Conservation (phyloP, 805 yeast genomes). For the Vanderwaltozyma polyspora region DNA sequence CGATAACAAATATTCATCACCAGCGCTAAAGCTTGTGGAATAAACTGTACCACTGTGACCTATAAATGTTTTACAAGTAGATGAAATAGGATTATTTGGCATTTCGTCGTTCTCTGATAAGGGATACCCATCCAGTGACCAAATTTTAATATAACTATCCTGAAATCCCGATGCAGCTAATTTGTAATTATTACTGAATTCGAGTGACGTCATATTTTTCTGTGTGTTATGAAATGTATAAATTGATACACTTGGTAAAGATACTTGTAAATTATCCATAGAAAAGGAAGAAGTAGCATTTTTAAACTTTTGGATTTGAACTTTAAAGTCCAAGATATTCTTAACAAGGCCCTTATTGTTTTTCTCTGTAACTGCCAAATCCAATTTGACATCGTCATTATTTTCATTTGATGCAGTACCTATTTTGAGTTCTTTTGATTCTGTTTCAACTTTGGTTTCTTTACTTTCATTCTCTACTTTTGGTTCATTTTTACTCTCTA, state of each 20-base stretch:
- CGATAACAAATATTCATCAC: constrained; percentile 66
- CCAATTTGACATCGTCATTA: not conserved
- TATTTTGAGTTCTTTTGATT: too few species aligned
- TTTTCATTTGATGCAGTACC: not conserved
- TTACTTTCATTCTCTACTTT: not conserved
- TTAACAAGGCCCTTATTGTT: constrained; percentile 22
- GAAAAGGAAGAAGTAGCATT: constrained; percentile 70
- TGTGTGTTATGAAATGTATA: constrained; percentile 95
- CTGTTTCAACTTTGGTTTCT: not conserved
- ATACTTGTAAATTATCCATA: constrained; percentile 59
- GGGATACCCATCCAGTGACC: constrained; percentile 90
- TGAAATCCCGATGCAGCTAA: constrained; percentile 90
- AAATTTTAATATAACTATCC: constrained; percentile 78
- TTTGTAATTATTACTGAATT: constrained; percentile 78
- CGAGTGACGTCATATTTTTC: constrained; percentile 70
- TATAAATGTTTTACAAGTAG: constrained; percentile 34
- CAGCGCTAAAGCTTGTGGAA: constrained; percentile 83
- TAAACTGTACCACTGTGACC: constrained; percentile 95
- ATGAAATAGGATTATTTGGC: constrained; percentile 22
- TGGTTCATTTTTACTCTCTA: not conserved
- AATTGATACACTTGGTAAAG: constrained; percentile 92
- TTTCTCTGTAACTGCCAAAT: not conserved
- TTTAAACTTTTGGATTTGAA: constrained; percentile 65
- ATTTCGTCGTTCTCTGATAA: constrained; percentile 41
- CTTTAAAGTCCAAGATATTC: constrained; percentile 67